Evolutionary conservation across 2,329 filamentous ascomycete species (phyloP), one percentile per base, ranked within the genome.

Genomic region (Aspergillus transmontanensis): DNA sequence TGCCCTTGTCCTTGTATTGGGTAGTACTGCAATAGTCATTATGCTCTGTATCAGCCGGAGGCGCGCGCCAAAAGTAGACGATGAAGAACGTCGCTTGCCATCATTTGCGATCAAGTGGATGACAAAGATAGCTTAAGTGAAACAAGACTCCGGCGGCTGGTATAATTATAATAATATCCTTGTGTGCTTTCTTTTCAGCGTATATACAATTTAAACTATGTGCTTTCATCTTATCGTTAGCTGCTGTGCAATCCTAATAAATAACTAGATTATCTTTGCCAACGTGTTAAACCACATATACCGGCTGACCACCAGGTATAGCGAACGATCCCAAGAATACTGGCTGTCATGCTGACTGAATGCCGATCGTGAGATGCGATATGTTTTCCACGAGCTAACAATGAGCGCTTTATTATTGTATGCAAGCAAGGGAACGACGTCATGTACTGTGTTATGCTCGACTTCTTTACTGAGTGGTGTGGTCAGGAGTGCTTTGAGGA

Each of bases 241-340:
- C 1, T 6, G 1, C 10, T 19, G 14, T 16, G 4, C 7, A 34
- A 36, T 1, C n/a, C 16, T 6, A 6, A 14, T 19, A 12, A 23
- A 32, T 23, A 3, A 21, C 39, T 48, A 58, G 4, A 50, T 11
- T 10, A 50, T 43, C 64, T 14, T 53, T 53, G 56, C 58, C 50
- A 70, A 19, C 34, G 68, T 68, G 59, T 81, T 81, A 63, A 79
- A 79, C 79, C 79, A 81, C 43, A 80, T 76, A 61, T 80, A 78
- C 36, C 78, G 76, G 64, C 77, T 79, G 9, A 78, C 46, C 1
- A 80, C 64, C 72, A 80, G 71, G 67, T 80, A 81, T 61, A 81
- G 39, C 48, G 76, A 70, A 7, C 79, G 71, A 58, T 80, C 78
- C 78, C 78, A 80, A 1, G 78, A 76, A 58, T 80, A 80, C 67